Evolutionary conservation across 345 rosid genomes (phyloP).

Genomic region (Microcos paniculata): DNA sequence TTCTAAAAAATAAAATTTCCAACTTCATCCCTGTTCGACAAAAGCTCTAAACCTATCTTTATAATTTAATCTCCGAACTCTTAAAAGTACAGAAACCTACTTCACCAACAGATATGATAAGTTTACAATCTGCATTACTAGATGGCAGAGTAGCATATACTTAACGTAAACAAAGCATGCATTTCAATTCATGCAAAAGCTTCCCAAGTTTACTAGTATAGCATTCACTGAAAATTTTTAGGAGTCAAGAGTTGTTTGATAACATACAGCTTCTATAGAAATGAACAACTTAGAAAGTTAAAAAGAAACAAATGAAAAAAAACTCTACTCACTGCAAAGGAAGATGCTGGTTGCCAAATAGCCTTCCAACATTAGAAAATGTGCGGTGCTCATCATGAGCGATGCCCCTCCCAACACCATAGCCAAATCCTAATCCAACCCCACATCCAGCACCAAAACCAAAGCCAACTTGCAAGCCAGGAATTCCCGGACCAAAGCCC

Average conservation of each 20-base stretch:
- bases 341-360: conserved; percentile 32
- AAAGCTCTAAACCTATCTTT: background rate
- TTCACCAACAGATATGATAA: background rate
- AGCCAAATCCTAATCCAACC: conserved; percentile 83
- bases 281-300: background rate
- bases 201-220: background rate
- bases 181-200: background rate
- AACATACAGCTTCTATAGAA: background rate
- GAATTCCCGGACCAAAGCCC: conserved; percentile 84
- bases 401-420: conserved; percentile 73
- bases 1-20: background rate
- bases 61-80: background rate
- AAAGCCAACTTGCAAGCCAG: conserved; percentile 74
- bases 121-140: background rate
- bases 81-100: background rate
- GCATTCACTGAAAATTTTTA: background rate
- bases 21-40: background rate
- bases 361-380: conserved; percentile 53
- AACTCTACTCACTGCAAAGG: conserved; percentile 44
- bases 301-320: background rate
- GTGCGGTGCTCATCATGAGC: conserved; percentile 53
- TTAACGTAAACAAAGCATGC: background rate
- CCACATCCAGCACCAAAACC: conserved; percentile 92
- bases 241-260: background rate
- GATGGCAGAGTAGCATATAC: background rate